Percentiles rank a stretch among this genome's conserved stretches.
Evolutionary conservation across 2,329 filamentous ascomycete genomes (phyloP).

Genomic region (Penicillium brevicompactum): DNA sequence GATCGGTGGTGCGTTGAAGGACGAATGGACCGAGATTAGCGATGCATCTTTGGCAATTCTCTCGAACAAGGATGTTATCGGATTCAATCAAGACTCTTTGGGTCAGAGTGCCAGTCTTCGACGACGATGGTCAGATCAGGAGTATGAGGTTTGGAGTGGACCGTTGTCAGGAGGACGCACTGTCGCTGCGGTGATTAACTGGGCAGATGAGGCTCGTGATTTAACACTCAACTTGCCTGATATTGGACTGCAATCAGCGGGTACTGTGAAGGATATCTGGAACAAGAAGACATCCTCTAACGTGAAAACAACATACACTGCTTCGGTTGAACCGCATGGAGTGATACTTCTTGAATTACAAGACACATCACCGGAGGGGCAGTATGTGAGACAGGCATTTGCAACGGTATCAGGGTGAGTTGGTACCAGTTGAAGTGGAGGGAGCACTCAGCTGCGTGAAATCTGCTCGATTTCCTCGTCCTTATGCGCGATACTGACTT

Average conservation of each 20-base stretch:
- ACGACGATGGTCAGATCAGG: conserved; percentile 51
- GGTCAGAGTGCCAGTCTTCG: conserved; percentile 55
- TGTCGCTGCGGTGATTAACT: conserved; percentile 54
- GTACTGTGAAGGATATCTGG: conserved; percentile 34
- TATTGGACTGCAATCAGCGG: conserved; percentile 45
- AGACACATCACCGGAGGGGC: conserved; percentile 24
- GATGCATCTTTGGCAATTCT: conserved; percentile 47
- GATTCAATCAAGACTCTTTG: conserved; percentile 60
- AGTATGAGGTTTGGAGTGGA: conserved; percentile 57
- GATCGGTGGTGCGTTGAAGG: conserved; percentile 50
- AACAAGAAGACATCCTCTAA: conserved; percentile 11
- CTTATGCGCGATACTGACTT: not conserved
- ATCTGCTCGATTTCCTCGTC: not conserved
- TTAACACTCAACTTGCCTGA: conserved; percentile 48
- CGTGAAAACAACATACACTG: conserved; percentile 31
- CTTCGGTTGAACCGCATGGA: conserved; percentile 30
- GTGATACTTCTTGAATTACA: conserved; percentile 34
- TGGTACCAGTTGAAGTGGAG: no score
- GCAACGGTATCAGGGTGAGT: conserved; percentile 19
- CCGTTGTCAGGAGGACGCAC: conserved; percentile 47
- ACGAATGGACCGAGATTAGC: conserved; percentile 36
- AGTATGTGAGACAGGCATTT: conserved; percentile 23
- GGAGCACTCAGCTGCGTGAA: no score
- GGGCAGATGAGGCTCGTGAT: conserved; percentile 48
- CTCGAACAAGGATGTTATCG: conserved; percentile 57